Evolutionary conservation across 225 moss, liverwort and hornwort species (phyloP).

Genomic region (Asterella californica): DNA sequence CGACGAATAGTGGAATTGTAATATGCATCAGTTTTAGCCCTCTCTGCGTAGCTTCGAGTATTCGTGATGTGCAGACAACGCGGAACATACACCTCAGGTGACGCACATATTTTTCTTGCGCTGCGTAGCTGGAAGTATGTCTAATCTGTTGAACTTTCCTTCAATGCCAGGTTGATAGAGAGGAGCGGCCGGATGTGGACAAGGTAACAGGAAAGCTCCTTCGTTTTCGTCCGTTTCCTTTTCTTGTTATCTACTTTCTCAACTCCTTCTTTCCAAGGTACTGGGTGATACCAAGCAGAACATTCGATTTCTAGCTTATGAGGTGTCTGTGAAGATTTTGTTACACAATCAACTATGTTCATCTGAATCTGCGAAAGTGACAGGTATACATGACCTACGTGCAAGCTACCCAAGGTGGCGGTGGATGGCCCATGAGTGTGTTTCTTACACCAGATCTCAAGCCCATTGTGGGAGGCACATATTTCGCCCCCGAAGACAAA

Average conservation of each 20-base stretch:
- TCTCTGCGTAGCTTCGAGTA: neutral
- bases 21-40: neutral
- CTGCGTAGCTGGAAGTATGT: too few species aligned
- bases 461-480: conserved; percentile 98
- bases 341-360: neutral
- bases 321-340: neutral
- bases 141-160: too few species aligned
- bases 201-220: conserved; percentile 46
- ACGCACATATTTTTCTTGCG: neutral
- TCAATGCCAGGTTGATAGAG: conserved; percentile 78
- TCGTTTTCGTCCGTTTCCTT: neutral
- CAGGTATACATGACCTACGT: conserved; percentile 99
- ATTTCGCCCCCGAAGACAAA: conserved; percentile 95
- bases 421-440: conserved; percentile 99
- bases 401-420: conserved; percentile 98
- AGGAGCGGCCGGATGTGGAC: conserved; percentile 98
- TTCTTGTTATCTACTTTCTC: too few species aligned
- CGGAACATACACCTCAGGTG: neutral
- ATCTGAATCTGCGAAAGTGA: neutral
- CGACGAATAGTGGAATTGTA: neutral
- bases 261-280: too few species aligned
- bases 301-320: neutral
- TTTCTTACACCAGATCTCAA: conserved; percentile 96
- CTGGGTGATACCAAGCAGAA: neutral
- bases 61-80: neutral